phyloP scores from a whole-genome alignment of 2,329 filamentous ascomycete species.

The Cladosporium austrohemisphaericum region DNA sequence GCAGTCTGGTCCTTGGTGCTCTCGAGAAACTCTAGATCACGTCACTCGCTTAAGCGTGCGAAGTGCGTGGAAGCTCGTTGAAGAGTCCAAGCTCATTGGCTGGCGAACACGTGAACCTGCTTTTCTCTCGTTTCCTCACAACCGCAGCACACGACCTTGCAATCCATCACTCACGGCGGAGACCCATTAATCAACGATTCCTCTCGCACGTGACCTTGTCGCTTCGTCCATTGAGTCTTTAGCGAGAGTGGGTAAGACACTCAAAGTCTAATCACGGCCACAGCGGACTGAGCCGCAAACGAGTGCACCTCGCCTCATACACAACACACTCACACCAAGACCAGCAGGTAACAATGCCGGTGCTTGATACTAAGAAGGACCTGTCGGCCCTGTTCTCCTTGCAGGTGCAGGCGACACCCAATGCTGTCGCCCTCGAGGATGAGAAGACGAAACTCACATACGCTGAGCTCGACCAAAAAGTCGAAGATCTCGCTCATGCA shows the following conservation, averaged over 20 bases:
- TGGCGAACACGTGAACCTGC: slow-evolving; percentile 7
- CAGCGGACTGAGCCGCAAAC: slow-evolving; percentile 12
- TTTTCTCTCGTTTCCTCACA: slow-evolving; percentile 2
- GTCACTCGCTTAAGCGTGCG: slow-evolving; percentile 10
- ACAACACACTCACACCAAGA: slow-evolving; percentile 5
- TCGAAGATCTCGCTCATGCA: slow-evolving; percentile 59
- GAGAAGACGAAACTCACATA: slow-evolving; percentile 66
- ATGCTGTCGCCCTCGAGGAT: slow-evolving; percentile 70
- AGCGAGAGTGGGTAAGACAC: neutral
- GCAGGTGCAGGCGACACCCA: slow-evolving; percentile 65
- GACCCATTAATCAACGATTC: slow-evolving; percentile 1
- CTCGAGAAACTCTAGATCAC: neutral
- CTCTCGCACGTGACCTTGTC: neutral
- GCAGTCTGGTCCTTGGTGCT: neutral
- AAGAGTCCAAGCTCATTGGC: slow-evolving; percentile 15
- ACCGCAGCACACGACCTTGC: neutral
- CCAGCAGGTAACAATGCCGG: slow-evolving; percentile 48
- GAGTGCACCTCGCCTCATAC: slow-evolving; percentile 2
- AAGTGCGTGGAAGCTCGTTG: slow-evolving; percentile 4
- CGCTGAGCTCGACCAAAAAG: slow-evolving; percentile 64
- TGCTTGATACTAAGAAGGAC: slow-evolving; percentile 69
- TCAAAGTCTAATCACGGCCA: slow-evolving; percentile 2
- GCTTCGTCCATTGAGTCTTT: neutral
- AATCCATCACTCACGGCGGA: neutral
- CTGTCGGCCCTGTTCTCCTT: slow-evolving; percentile 66